Evolutionary conservation across 2,329 filamentous ascomycete genomes (phyloP).

Genomic region (Mycocentrospora acerina): DNA sequence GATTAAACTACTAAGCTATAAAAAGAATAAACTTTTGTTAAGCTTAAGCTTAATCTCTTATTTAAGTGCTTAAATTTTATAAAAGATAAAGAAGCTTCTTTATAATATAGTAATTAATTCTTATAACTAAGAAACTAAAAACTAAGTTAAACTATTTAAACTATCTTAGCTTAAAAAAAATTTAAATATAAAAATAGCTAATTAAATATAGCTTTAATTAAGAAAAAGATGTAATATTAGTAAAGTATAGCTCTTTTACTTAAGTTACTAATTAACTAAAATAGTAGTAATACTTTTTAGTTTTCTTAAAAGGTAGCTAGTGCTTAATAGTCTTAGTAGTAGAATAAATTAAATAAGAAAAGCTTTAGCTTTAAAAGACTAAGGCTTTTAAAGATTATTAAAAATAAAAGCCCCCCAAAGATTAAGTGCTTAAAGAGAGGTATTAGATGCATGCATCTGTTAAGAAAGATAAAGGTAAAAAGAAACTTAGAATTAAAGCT

Average conservation of each 20-base stretch:
- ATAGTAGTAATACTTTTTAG: not conserved
- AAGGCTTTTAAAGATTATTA: not conserved
- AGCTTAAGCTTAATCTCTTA: slow-evolving; percentile 1
- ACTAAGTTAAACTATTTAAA: slow-evolving; percentile 5
- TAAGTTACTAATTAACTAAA: not conserved
- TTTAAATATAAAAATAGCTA: slow-evolving; percentile 4
- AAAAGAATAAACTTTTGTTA: not conserved
- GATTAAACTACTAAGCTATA: not conserved
- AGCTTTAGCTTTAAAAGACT: not conserved
- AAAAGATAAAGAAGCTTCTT: slow-evolving; percentile 6
- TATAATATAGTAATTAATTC: not conserved
- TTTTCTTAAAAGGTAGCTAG: not conserved
- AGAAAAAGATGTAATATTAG: slow-evolving; percentile 14
- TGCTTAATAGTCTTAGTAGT: not conserved
- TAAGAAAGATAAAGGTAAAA: no score
- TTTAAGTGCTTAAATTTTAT: slow-evolving; percentile 6
- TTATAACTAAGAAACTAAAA: not conserved
- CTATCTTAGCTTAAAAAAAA: slow-evolving; percentile 4
- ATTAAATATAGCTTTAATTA: slow-evolving; percentile 1
- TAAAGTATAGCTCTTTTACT: slow-evolving; percentile 29
- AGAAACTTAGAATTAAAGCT: no score
- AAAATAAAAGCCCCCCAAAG: not conserved
- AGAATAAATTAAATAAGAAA: no score
- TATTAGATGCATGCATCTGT: no score
- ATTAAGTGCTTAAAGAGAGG: not conserved